These are phyloP conservation scores for Trichocomaceae sp. DNA, from an alignment of 2,329 filamentous ascomycete genomes.

Conservation along the genomic window DNA sequence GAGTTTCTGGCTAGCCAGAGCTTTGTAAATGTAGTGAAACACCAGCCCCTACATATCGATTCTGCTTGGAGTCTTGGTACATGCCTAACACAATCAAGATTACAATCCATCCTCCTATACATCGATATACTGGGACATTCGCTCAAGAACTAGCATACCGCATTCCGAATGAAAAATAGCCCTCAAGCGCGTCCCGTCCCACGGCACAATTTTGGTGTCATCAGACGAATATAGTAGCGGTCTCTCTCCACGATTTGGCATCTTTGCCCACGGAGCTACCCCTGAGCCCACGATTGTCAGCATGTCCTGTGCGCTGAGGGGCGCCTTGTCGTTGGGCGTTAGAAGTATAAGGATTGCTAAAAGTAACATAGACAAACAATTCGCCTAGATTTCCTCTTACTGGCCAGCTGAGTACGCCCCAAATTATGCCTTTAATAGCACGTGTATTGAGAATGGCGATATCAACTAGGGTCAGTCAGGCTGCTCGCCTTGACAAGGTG, in stretches of 20 bases:
- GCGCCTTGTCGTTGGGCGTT: constrained; percentile 13
- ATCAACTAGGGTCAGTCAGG: constrained; percentile 34
- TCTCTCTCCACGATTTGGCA: constrained; percentile 10
- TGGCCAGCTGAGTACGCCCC: constrained; percentile 26
- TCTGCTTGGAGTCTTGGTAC: constrained; percentile 38
- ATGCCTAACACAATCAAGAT: constrained; percentile 45
- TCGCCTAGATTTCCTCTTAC: constrained; percentile 32
- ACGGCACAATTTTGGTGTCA: not conserved
- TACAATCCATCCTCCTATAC: constrained; percentile 38
- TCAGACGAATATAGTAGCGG: constrained; percentile 25
- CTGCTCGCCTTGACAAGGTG: constrained; percentile 27
- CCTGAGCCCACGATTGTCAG: constrained; percentile 20
- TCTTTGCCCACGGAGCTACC: constrained; percentile 16
- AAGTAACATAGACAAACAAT: constrained; percentile 20
- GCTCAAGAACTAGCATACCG: constrained; percentile 31
- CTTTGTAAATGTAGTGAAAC: constrained; percentile 1
- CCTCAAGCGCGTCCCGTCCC: not conserved
- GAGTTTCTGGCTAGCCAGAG: not conserved
- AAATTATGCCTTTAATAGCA: constrained; percentile 14
- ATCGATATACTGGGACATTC: constrained; percentile 33
- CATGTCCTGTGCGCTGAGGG: constrained; percentile 9
- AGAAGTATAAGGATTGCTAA: constrained; percentile 19
- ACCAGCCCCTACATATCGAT: constrained; percentile 24
- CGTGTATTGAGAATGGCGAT: constrained; percentile 27
- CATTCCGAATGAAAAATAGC: constrained; percentile 1